Evolutionary conservation across 352 stramenopile genomes (phyloP).

Genomic region (Thalassiosira exigua): DNA sequence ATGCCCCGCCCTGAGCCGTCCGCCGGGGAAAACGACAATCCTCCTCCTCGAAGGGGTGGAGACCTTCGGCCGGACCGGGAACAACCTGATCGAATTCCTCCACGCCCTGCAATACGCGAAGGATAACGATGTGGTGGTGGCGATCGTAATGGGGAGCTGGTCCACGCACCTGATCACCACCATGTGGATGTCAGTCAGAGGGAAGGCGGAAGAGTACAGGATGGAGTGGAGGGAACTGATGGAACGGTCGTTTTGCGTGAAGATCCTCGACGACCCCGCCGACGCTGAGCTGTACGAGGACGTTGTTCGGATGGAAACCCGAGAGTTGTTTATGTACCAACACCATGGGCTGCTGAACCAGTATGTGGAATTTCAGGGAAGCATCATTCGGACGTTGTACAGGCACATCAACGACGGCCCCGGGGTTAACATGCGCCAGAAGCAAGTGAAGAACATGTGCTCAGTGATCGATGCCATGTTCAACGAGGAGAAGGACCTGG

Average conservation of each 20-base stretch:
- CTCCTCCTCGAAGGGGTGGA: conserved; percentile 13
- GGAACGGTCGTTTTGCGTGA: conserved; percentile 24
- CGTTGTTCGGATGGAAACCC: conserved; percentile 14
- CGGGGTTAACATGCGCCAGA: not conserved
- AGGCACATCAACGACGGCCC: conserved; percentile 11
- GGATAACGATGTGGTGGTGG: conserved; percentile 3
- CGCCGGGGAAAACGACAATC: conserved; percentile 2
- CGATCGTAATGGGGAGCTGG: conserved; percentile 1
- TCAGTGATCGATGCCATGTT: conserved; percentile 18
- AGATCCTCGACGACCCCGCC: conserved; percentile 7
- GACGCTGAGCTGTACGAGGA: conserved; percentile 1
- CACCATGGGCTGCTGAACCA: not conserved
- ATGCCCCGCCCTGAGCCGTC: not conserved
- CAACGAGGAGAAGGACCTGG: not conserved
- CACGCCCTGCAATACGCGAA: conserved; percentile 17
- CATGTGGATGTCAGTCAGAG: conserved; percentile 19
- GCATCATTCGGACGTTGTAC: conserved; percentile 15
- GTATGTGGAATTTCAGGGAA: conserved; percentile 15
- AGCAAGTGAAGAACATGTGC: conserved; percentile 17
- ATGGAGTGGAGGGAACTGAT: conserved; percentile 15
- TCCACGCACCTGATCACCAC: conserved; percentile 8
- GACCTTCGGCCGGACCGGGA: conserved; percentile 20
- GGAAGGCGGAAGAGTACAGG: conserved; percentile 8
- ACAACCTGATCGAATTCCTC: conserved; percentile 26
- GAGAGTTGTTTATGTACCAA: conserved; percentile 22